Percentiles rank a stretch among this genome's conserved stretches.
Conservation (phyloP, 306 rosid genomes). For the Casuarina cunninghamiana region DNA sequence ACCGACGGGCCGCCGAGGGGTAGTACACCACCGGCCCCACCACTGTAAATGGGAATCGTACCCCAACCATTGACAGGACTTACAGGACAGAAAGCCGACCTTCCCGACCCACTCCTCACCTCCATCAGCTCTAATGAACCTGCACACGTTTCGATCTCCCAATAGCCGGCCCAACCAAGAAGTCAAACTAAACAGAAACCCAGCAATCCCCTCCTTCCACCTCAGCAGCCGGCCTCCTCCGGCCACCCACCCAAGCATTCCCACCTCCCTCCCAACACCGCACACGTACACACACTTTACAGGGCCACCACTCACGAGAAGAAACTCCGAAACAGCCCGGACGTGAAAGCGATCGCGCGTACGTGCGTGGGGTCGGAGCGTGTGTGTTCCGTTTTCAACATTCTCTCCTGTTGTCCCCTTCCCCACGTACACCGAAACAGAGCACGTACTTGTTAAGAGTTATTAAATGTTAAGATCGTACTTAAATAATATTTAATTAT, state of each 20-base stretch:
- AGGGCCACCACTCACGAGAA: conserved; percentile 46
- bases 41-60: conserved; percentile 5
- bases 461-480: no score
- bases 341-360: neutral
- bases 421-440: conserved; percentile 23
- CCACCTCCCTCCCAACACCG: neutral
- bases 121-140: neutral
- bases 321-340: conserved; percentile 1
- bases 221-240: neutral
- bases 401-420: neutral
- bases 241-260: neutral
- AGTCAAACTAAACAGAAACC: neutral
- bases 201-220: neutral
- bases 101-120: neutral
- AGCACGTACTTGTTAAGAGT: no score
- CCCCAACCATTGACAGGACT: neutral
- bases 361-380: neutral
- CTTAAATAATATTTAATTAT: no score
- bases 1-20: no score
- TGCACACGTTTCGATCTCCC: conserved; percentile 20
- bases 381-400: neutral
- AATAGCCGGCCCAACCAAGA: neutral
- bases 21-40: conserved; percentile 21
- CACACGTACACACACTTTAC: neutral
- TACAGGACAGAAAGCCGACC: neutral